Evolutionary conservation across 352 stramenopile species (phyloP).

Genomic region (Globisporangium barbulae): DNA sequence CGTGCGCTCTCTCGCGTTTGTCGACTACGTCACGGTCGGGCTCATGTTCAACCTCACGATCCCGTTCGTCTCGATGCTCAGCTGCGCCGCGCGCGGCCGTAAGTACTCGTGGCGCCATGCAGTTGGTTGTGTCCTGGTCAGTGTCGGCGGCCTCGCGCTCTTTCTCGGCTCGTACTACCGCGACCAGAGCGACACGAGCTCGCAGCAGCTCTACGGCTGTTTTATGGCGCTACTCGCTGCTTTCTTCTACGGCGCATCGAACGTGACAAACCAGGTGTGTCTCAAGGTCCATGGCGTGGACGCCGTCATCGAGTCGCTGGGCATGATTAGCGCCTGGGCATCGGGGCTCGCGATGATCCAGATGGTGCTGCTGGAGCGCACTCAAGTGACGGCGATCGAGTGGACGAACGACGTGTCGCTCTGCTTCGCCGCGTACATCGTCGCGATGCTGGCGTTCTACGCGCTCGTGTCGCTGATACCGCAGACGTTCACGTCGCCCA

Average conservation of each 20-base stretch:
- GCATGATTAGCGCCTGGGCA: conserved; percentile 29
- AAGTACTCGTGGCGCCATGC: conserved; percentile 31
- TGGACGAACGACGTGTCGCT: conserved; percentile 26
- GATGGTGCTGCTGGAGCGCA: conserved; percentile 25
- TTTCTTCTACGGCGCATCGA: conserved; percentile 36
- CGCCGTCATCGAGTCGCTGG: conserved; percentile 27
- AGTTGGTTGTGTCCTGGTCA: conserved; percentile 22
- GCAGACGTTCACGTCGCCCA: conserved; percentile 21
- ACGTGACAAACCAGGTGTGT: conserved; percentile 37
- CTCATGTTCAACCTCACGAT: conserved; percentile 45
- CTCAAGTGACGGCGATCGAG: conserved; percentile 20
- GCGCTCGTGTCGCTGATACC: conserved; percentile 30
- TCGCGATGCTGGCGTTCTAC: conserved; percentile 41
- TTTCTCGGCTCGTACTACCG: conserved; percentile 22
- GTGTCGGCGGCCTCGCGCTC: conserved; percentile 23
- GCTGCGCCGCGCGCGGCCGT: conserved; percentile 21
- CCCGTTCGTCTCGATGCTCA: conserved; percentile 39
- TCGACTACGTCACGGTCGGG: conserved; percentile 29
- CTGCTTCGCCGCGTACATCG: conserved; percentile 31
- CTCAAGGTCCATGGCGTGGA: conserved; percentile 23
- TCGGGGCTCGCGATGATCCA: conserved; percentile 27
- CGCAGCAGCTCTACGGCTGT: conserved; percentile 31
- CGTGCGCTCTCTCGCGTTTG: conserved; percentile 28
- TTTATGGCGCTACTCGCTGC: conserved; percentile 28
- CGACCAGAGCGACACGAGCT: conserved; percentile 16